Base-by-base conservation (phyloP, 306 rosid species). In the Vicia sativa region DNA sequence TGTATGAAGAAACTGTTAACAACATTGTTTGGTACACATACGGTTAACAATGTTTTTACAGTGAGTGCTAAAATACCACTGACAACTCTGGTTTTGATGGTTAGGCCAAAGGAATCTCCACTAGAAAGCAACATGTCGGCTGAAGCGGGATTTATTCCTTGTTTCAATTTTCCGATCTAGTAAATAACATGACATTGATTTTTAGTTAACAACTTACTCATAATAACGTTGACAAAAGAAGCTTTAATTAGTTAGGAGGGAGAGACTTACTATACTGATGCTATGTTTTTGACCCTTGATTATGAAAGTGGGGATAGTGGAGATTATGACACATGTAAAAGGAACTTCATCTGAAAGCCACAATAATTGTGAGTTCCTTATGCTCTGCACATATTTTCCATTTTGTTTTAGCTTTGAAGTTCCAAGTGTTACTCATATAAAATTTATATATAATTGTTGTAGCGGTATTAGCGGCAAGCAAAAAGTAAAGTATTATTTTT, bases 271-370 rank as follows among this genome's bases (percentile, higher is more conserved):
- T 48, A 87, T 70, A 46, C 83, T 80, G 68, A 93, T 93, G 76
- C 86, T 93, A 72, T 80, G 95, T 18, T 59, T 39, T 60, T 80
- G 67, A 58, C 78, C 97, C 67, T 82, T 90, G 74, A 75, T 65
- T 23, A 81, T 87, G 64, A 82, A 93, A 61, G 80, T 77, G 16
- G 90, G 3, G 21, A 83, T 29, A 3, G 98, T 93, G 34, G 98
- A 85, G 75, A 88, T 38, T 18, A 88, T 83, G 34, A 93, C 98
- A 25, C 80, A 93, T 14, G 76, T 44, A 43, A 93, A 83, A 45
- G 98, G 98, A 25, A 97, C 91, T 63, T 95, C 98, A 21, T 97
- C 98, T 56, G 96, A 85, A 16, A 93, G 77, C 98, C 98, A 93
- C 66, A 93, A 93, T 37, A 90, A 45, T 42, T 76, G 71, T 62